Evolutionary conservation across 768 basidiomycete genomes (phyloP).

Genomic region (Cystofilobasidium macerans): DNA sequence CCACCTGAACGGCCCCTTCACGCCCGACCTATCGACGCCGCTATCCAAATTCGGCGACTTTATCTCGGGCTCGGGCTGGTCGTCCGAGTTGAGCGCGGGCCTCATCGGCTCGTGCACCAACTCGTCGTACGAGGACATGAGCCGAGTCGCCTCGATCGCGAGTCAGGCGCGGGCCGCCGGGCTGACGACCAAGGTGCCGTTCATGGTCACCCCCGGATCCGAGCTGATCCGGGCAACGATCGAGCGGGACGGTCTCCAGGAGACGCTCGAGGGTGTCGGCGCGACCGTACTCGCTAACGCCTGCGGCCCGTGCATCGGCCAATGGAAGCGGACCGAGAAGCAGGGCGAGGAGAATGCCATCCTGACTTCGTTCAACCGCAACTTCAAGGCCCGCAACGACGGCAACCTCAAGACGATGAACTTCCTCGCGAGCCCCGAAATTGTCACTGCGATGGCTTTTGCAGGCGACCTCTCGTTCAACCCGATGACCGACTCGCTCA

Average conservation of each 20-base stretch:
- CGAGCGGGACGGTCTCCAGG: slow-evolving; percentile 81
- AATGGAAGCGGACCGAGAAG: slow-evolving; percentile 89
- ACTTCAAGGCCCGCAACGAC: slow-evolving; percentile 92
- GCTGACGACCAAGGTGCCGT: slow-evolving; percentile 52
- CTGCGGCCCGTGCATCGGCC: slow-evolving; percentile 97
- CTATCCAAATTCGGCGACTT: slow-evolving; percentile 75
- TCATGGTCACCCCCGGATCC: slow-evolving; percentile 43
- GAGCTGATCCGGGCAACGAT: slow-evolving; percentile 97
- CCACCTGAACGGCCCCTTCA: slow-evolving; percentile 92
- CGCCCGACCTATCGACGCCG: slow-evolving; percentile 89
- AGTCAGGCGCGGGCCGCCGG: slow-evolving; percentile 77
- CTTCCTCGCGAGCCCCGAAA: slow-evolving; percentile 90
- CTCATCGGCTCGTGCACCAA: slow-evolving; percentile 99
- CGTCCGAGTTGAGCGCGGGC: slow-evolving; percentile 72
- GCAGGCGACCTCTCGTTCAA: slow-evolving; percentile 89
- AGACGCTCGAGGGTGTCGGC: slow-evolving; percentile 73
- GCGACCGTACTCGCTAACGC: slow-evolving; percentile 92
- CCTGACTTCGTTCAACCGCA: slow-evolving; percentile 91
- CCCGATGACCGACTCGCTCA: slow-evolving; percentile 66
- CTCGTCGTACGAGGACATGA: slow-evolving; percentile 95
- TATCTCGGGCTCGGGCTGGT: slow-evolving; percentile 73
- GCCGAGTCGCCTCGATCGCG: slow-evolving; percentile 81
- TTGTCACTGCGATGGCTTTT: slow-evolving; percentile 96
- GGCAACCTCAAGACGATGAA: slow-evolving; percentile 88
- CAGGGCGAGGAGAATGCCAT: slow-evolving; percentile 89